A percentile compares a stretch with the other conserved stretches of the same genome.
Evolutionary conservation across 2,329 filamentous ascomycete species (phyloP).

Genomic region (Fusarium sp.): DNA sequence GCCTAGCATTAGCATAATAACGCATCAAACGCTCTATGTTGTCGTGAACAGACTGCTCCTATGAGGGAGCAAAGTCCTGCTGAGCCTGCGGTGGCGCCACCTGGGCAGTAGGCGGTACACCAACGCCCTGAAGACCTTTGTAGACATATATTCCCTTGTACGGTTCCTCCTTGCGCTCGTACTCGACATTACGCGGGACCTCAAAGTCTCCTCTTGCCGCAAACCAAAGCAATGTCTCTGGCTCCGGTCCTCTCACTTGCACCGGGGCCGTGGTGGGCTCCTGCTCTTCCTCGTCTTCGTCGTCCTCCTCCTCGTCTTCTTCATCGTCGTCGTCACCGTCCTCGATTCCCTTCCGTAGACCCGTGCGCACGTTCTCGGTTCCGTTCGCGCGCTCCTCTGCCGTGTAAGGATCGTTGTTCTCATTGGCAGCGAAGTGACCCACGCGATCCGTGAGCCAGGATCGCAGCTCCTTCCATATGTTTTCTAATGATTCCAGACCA

Average conservation of each 20-base stretch:
- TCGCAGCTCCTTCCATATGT: constrained; percentile 66
- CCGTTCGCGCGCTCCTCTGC: constrained; percentile 75
- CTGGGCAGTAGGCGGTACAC: constrained; percentile 44
- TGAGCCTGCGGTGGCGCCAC: constrained; percentile 2
- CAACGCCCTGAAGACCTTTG: constrained; percentile 52
- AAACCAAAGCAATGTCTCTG: constrained; percentile 62
- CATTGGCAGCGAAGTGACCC: constrained; percentile 55
- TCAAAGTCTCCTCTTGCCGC: constrained; percentile 57
- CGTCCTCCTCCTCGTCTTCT: constrained; percentile 60
- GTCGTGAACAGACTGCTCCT: neutral
- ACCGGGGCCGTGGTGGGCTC: constrained; percentile 4
- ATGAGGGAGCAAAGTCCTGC: constrained; percentile 29
- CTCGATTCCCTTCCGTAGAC: constrained; percentile 67
- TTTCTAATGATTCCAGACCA: constrained; percentile 57
- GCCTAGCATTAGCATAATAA: neutral
- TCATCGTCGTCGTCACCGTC: constrained; percentile 66
- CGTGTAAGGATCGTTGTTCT: constrained; percentile 73
- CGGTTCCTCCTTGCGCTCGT: constrained; percentile 49
- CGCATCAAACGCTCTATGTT: neutral
- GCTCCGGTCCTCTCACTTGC: constrained; percentile 56
- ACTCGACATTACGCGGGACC: constrained; percentile 59
- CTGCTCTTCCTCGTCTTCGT: constrained; percentile 12
- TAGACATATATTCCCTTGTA: constrained; percentile 25
- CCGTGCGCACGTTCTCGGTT: constrained; percentile 77
- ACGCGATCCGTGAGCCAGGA: constrained; percentile 56